Conservation (phyloP, 495 filamentous ascomycete genomes). For the Podospora australis region DNA sequence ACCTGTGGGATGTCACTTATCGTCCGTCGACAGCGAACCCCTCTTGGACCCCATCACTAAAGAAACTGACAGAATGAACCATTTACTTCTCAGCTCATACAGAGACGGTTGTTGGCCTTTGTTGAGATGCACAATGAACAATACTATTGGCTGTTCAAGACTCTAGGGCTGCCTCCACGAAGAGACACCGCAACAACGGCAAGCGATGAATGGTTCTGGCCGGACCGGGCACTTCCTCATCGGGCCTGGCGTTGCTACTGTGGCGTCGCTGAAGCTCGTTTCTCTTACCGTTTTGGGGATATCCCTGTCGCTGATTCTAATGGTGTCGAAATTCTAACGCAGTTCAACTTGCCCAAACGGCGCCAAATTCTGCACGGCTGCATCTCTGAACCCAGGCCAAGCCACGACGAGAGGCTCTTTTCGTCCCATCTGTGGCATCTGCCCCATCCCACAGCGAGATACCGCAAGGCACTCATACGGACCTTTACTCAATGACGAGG, state of each 20-base stretch:
- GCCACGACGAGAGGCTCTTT: conserved; percentile 22
- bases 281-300: conserved; percentile 19
- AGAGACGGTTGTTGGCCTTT: not conserved
- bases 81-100: conserved; percentile 17
- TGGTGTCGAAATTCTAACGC: not conserved
- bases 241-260: conserved; percentile 7
- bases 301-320: conserved; percentile 10
- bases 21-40: too few relatives aligned
- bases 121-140: conserved; percentile 1
- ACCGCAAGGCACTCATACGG: not conserved
- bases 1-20: too few relatives aligned
- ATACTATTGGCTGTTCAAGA: conserved; percentile 16
- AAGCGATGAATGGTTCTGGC: too few relatives aligned
- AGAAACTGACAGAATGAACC: too few relatives aligned
- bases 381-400: too few relatives aligned
- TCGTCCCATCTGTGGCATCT: too few relatives aligned
- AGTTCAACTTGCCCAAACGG: conserved; percentile 1
- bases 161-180: conserved; percentile 20
- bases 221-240: conserved; percentile 9
- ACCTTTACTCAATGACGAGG: too few relatives aligned
- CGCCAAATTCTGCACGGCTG: too few relatives aligned
- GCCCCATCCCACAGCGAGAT: too few relatives aligned
- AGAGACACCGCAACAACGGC: too few relatives aligned
- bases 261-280: conserved; percentile 31
- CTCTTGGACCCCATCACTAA: too few relatives aligned